A percentile compares a stretch with the other conserved stretches of the same genome.
phyloP scores from a whole-genome alignment of 2,329 filamentous ascomycete genomes.

The Microcyclosporella mali region DNA sequence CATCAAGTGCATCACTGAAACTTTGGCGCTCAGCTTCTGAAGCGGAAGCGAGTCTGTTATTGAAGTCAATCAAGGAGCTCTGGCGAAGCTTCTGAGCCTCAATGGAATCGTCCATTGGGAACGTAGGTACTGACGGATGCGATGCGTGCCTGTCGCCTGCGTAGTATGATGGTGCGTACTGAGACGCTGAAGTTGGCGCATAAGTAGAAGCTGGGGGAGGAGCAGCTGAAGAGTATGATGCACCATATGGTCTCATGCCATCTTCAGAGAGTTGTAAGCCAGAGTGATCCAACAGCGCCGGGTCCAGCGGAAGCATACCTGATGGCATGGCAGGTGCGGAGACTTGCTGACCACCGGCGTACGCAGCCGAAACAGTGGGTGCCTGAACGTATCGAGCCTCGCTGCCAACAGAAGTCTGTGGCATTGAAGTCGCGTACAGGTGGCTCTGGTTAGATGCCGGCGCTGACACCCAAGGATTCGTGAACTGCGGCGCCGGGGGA shows the following conservation, averaged over 20 bases:
- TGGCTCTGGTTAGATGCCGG: constrained; percentile 51
- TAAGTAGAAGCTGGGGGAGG: constrained; percentile 64
- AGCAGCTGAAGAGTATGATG: constrained; percentile 63
- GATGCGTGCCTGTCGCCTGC: constrained; percentile 66
- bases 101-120: constrained; percentile 44
- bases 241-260: constrained; percentile 64
- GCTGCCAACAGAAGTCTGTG: constrained; percentile 53
- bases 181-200: constrained; percentile 60
- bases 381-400: constrained; percentile 34
- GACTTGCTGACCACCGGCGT: constrained; percentile 61
- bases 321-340: constrained; percentile 65
- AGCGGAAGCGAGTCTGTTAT: constrained; percentile 49
- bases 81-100: constrained; percentile 47
- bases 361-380: constrained; percentile 40
- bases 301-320: constrained; percentile 59
- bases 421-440: constrained; percentile 61
- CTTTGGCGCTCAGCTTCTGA: constrained; percentile 57
- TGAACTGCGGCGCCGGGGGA: constrained; percentile 63
- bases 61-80: constrained; percentile 60
- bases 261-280: constrained; percentile 68
- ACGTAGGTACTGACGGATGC: constrained; percentile 67
- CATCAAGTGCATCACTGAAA: constrained; percentile 85
- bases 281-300: constrained; percentile 52
- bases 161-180: constrained; percentile 61
- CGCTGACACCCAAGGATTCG: constrained; percentile 75